Base-by-base conservation (phyloP, 2,329 filamentous ascomycete species). In the Nemania abortiva region DNA sequence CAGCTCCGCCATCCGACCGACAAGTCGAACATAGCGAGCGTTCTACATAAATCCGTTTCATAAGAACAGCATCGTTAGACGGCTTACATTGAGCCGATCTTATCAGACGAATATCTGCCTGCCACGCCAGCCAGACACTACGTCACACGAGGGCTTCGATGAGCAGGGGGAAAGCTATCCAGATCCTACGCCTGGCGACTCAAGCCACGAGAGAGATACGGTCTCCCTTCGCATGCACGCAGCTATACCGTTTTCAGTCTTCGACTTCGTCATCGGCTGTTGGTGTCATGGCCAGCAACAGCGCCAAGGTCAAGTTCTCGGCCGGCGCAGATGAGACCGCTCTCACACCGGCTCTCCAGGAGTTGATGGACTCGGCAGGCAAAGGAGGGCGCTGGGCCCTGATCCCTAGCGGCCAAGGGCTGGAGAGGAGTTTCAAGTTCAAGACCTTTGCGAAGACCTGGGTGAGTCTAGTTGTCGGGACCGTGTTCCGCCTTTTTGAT, bases 401-500 rank as follows among this genome's bases (percentile, higher is more conserved):
- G 39, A 81, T 83, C 2, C 75, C 81, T 1, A 80, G 82, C 53
- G 88, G 87, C 10, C 82, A 84, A 63, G 89, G 86, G 0, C 73
- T 91, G 1, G 87, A 91, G 79, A 83, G 89, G 61, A 83, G 80
- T 63, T 90, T 91, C 77, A 87, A 82, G 75, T 91, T 91, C 75
- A 89, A 89, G 81, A 89, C 84, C 1, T 91, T 91, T 77, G 83
- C 86, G 42, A 90, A 88, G 81, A 88, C 88, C 7, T 91, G 89
- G 89, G 88, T 90, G 72, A 69, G 34, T 42, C 13, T 57, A 9
- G n/a, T n/a, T n/a, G n/a, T 42, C 20, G 42, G n/a, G 49, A 24
- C 27, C 13, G 13, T 6, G 22, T 64, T 27, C 58, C 64, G 20
- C 20, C 50, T 24, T 63, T 58, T 52, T 45, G n/a, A 24, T 50